Conservation (phyloP, 495 filamentous ascomycete species). For the Xylaria cubensis region DNA sequence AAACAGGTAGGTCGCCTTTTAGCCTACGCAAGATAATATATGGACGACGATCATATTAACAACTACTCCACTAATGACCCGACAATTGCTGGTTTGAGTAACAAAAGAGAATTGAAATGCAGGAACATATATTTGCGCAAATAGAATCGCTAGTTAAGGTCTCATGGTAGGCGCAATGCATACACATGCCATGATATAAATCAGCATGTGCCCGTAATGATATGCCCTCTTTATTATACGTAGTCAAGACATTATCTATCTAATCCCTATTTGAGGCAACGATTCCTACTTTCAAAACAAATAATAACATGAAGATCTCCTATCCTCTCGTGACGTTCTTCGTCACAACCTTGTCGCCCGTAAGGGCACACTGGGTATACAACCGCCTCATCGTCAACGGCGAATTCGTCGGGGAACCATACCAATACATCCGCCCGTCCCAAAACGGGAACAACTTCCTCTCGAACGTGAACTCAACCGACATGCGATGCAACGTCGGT, state of each 20-base stretch:
- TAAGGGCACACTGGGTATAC: conserved; percentile 25
- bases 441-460: conserved; percentile 35
- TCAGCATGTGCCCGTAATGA: too few species aligned
- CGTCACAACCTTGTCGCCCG: neutral
- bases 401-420: conserved; percentile 23
- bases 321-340: neutral
- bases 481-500: conserved; percentile 45
- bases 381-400: conserved; percentile 28
- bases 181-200: too few species aligned
- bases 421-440: conserved; percentile 28
- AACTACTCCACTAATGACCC: neutral
- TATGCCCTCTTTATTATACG: too few species aligned
- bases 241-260: too few species aligned
- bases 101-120: neutral
- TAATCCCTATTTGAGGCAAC: too few species aligned
- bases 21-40: neutral
- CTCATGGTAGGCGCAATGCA: too few species aligned
- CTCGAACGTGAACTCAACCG: conserved; percentile 38
- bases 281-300: too few species aligned
- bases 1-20: neutral
- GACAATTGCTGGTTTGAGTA: neutral
- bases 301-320: neutral
- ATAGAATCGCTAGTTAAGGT: neutral
- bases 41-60: neutral
- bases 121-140: neutral